Evolutionary conservation across 1,139 yeast species (phyloP), one percentile per base, ranked within the genome.

Genomic region (Saccharomyces hybrid): DNA sequence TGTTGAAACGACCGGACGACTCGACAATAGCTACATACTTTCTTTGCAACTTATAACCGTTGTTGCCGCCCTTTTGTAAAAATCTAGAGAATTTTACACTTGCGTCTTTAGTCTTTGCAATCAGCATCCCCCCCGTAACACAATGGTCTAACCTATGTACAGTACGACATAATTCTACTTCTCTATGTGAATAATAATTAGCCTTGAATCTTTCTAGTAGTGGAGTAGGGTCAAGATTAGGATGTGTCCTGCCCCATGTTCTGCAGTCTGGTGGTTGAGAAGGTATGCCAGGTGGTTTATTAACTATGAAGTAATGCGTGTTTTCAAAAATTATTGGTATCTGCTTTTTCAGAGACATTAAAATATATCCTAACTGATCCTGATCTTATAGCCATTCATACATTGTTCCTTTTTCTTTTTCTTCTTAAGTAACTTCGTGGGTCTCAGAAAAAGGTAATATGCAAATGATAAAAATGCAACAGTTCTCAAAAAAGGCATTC

Each of bases 101-200:
- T 0, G 70, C 61, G 9, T 56, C 57, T 51, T 65, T 62, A 49
- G 62, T 67, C 50, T 62, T 65, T 1, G 76, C 71, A 2, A 73
- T 50, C 4, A 73, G 60, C 48, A 72, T 54, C 0, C 75, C 76
- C 16, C 77, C 77, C n/a, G 75, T 68, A 13, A 72, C 76, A 50
- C 61, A 57, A 27, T 62, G 62, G 54, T 74, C 77, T 16, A 74
- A 56, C 49, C 76, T 61, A 48, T 73, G 76, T 0, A 73, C 71
- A 7, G 64, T 63, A 49, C 66, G 59, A 55, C 66, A 61, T 8
- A 57, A 59, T 11, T 20, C 26, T 5, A 53, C 46, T 1, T 41
- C 38, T 6, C 6, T 29, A 3, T 28, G 38, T 38, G 44, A 38
- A 13, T 11, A 38, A 34, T 54, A 49, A n/a, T 53, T 55, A 8